These are phyloP conservation scores for Bipolaris bicolor DNA, from an alignment of 2,329 filamentous ascomycete species.

Conservation along the genomic window DNA sequence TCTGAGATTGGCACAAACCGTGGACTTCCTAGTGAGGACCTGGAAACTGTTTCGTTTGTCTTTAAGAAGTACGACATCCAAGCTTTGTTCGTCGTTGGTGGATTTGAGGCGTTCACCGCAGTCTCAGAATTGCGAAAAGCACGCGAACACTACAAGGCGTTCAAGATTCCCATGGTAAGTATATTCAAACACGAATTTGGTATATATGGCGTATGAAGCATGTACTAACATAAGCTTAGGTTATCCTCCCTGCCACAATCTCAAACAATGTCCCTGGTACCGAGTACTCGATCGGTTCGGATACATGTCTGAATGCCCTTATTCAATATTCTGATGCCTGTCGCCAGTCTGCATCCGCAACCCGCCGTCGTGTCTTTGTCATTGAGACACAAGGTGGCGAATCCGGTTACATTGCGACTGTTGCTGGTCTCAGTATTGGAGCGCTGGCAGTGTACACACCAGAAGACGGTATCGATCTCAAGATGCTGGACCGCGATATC, in stretches of 20 bases:
- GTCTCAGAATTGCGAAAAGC: conserved; percentile 86
- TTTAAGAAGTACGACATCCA: conserved; percentile 90
- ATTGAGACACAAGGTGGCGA: conserved; percentile 97
- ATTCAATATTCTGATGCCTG: conserved; percentile 97
- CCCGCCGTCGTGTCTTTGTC: conserved; percentile 91
- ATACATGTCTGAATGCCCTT: conserved; percentile 94
- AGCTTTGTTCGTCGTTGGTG: conserved; percentile 88
- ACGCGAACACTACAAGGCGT: conserved; percentile 75
- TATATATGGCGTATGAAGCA: not conserved
- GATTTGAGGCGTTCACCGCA: conserved; percentile 95
- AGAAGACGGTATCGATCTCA: conserved; percentile 91
- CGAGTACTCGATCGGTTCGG: conserved; percentile 94
- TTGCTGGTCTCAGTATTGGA: conserved; percentile 89
- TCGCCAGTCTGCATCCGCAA: conserved; percentile 94
- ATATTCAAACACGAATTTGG: not conserved
- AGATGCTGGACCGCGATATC: conserved; percentile 91
- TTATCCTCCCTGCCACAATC: conserved; percentile 91
- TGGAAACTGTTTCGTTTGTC: conserved; percentile 80
- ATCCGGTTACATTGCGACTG: conserved; percentile 90
- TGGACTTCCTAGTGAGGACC: conserved; percentile 85
- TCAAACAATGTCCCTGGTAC: conserved; percentile 98
- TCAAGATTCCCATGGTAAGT: conserved; percentile 82
- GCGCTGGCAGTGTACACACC: conserved; percentile 95
- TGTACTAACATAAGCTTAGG: conserved; percentile 56
- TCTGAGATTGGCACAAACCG: conserved; percentile 98